Percentiles rank a stretch among this genome's conserved stretches.
These are phyloP conservation scores for Mucor indicus DNA, from an alignment of 371 early-diverging fungal genomes.

Conservation along the genomic window DNA sequence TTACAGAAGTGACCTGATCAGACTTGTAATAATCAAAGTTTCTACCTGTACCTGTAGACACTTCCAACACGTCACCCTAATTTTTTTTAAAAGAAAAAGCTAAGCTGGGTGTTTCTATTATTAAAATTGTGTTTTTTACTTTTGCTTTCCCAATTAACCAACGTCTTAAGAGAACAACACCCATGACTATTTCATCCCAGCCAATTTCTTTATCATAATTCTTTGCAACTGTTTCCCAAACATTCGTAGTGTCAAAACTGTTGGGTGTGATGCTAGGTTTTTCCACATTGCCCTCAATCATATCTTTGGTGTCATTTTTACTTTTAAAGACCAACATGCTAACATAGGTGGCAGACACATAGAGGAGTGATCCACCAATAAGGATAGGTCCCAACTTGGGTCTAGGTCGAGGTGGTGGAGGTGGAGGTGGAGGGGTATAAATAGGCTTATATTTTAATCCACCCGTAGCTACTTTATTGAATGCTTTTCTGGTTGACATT, in stretches of 20 bases:
- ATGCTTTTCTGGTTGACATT: constrained; percentile 17
- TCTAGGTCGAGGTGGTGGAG: constrained; percentile 14
- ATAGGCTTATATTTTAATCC: constrained; percentile 22
- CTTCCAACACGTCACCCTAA: constrained; percentile 60
- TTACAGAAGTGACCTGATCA: constrained; percentile 35
- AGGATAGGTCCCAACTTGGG: constrained; percentile 37
- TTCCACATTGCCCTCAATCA: constrained; percentile 2
- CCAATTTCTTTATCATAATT: constrained; percentile 63
- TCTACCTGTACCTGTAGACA: constrained; percentile 72
- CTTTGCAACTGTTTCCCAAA: constrained; percentile 51
- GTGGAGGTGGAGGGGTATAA: constrained; percentile 15
- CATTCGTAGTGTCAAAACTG: constrained; percentile 38
- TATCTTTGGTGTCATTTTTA: constrained; percentile 28
- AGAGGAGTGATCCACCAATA: constrained; percentile 44
- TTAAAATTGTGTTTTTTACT: constrained; percentile 12
- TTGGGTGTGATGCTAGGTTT: constrained; percentile 22
- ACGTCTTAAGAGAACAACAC: constrained; percentile 53
- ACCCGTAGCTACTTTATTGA: constrained; percentile 6
- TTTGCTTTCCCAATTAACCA: constrained; percentile 51
- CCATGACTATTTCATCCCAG: constrained; percentile 69
- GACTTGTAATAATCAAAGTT: constrained; percentile 63
- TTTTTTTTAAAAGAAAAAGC: not conserved
- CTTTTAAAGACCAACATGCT: constrained; percentile 49
- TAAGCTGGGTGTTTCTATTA: not conserved
- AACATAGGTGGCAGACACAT: constrained; percentile 44